Conservation (phyloP, 257 asterid genomes). For the Jaltomata sinuosa region DNA sequence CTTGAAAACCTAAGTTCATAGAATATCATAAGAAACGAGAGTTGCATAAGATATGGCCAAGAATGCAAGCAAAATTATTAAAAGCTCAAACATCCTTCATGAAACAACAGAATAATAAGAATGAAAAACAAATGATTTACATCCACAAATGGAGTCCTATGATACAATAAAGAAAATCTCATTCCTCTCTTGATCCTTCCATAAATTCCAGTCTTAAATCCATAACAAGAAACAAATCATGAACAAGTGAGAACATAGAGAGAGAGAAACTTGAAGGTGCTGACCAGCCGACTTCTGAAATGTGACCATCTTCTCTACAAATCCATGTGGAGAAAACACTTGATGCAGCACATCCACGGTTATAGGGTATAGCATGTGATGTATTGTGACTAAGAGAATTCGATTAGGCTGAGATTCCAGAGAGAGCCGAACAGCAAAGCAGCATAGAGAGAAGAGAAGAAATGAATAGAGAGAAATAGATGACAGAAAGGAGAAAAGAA, state of each 20-base stretch:
- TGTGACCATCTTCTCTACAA: conserved; percentile 98
- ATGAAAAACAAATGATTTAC: background rate
- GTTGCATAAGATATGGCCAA: background rate
- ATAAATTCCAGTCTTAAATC: background rate
- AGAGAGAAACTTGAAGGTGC: conserved; percentile 56
- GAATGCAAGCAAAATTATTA: background rate
- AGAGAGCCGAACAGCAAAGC: conserved; percentile 73
- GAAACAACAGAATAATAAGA: background rate
- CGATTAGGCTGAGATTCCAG: conserved; percentile 97
- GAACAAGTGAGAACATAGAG: conserved; percentile 32
- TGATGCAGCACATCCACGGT: conserved; percentile 99
- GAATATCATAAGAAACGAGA: background rate
- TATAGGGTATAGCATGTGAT: conserved; percentile 98
- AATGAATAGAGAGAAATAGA: conserved; percentile 62
- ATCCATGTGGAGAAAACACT: conserved; percentile 98
- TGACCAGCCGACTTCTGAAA: conserved; percentile 99
- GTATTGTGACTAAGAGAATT: conserved; percentile 92
- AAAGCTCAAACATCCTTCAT: background rate
- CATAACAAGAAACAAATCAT: conserved; percentile 17
- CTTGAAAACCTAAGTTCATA: conserved; percentile 76
- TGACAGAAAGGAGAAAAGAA: conserved; percentile 33
- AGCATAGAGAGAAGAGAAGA: conserved; percentile 79
- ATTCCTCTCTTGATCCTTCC: background rate
- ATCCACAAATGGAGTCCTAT: background rate
- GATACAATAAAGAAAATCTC: background rate